Conservation (phyloP, 1,139 yeast genomes). For the Hyphopichia fennica region DNA sequence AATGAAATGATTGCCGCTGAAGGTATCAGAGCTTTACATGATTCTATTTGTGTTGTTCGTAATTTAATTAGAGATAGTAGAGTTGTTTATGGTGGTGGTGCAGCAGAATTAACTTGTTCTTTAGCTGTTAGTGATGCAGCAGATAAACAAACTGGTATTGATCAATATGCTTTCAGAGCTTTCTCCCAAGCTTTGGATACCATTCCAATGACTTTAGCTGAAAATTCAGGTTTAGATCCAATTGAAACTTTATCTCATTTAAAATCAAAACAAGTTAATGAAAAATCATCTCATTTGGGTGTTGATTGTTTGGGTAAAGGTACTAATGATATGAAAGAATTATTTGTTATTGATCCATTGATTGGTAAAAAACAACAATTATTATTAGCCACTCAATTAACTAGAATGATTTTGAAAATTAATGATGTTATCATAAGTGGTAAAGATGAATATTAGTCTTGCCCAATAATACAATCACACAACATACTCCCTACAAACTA, state of each 20-base stretch:
- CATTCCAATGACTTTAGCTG: slow-evolving; percentile 93
- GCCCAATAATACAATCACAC: neutral
- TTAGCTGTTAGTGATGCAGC: slow-evolving; percentile 91
- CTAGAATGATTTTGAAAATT: slow-evolving; percentile 95
- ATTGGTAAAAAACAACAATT: slow-evolving; percentile 97
- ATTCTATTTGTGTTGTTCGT: slow-evolving; percentile 95
- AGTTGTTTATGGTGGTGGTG: slow-evolving; percentile 98
- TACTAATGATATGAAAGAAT: slow-evolving; percentile 85
- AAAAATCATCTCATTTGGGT: slow-evolving; percentile 71
- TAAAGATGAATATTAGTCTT: slow-evolving; percentile 62
- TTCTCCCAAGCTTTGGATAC: slow-evolving; percentile 88
- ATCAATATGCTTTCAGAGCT: slow-evolving; percentile 96
- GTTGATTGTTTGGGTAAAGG: slow-evolving; percentile 93
- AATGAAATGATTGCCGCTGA: slow-evolving; percentile 98
- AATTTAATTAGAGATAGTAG: slow-evolving; percentile 89
- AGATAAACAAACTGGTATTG: slow-evolving; percentile 89
- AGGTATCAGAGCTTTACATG: slow-evolving; percentile 94
- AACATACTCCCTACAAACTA: too few species aligned
- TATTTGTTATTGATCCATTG: slow-evolving; percentile 94
- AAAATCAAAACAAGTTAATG: slow-evolving; percentile 82
- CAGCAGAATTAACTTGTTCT: slow-evolving; percentile 93
- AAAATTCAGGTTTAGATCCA: slow-evolving; percentile 93
- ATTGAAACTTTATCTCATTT: slow-evolving; percentile 83
- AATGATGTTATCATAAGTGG: slow-evolving; percentile 94
- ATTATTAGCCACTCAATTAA: slow-evolving; percentile 90